Evolutionary conservation across 1,284 basidiomycete genomes (phyloP), one percentile per base, ranked within the genome.

Genomic region (Irpex sp.): DNA sequence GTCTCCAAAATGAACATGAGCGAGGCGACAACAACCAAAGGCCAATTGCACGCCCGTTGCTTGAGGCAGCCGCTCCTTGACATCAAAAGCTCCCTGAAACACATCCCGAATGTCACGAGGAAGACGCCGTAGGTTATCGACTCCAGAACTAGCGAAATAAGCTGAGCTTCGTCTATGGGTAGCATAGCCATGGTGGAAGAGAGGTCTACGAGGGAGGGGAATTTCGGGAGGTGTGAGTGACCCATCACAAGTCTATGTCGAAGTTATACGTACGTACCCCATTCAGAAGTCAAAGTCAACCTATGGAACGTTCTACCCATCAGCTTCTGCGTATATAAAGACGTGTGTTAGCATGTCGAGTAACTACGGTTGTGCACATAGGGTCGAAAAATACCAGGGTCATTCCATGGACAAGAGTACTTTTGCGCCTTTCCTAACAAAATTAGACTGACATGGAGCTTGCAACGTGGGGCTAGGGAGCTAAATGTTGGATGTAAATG

Each of bases 71-170:
- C 47, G 56, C 21, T 62, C 61, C 19, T 26, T 9, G 6, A 7
- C 57, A 4, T 17, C 47, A 37, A 62, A 17, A 62, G 48, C 9
- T 38, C 57, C 26, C 48, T 17, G 19, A 62, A 5, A 57, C 56
- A 58, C 26, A 62, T 38, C 44, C 56, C 44, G 19, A 62, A 58
- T n/a, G 61, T 62, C 5, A 62, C 61, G n/a, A 62, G 57, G 47
- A 40, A 62, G 9, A 62, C 57, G 58, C 61, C 61, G 21, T 62
- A 62, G 19, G 57, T 56, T 8, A 62, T 57, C 17, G 44, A 58
- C 31, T 62, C 61, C 61, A 62, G 57, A 48, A 62, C 57, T 19
- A 62, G 26, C 26, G 51, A 55, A 19, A 62, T 56, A 13, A 62
- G 13, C 57, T 62, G 61, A 34, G 61, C 61, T 44, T 62, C 61